Conservation (phyloP, 2,329 filamentous ascomycete genomes). For the Reticulascus tulasneorum region DNA sequence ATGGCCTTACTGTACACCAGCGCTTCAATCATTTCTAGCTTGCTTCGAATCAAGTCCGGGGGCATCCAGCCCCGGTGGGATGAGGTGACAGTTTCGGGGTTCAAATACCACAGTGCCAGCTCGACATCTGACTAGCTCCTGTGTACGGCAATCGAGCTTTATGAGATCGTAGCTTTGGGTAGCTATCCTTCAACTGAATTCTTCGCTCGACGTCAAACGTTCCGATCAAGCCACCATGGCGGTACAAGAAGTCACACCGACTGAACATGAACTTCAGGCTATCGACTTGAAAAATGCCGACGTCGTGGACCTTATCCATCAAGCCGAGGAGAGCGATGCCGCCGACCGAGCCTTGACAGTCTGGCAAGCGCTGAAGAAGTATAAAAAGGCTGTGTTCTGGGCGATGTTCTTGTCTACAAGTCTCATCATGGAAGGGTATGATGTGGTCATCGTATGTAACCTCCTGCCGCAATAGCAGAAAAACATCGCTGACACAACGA, state of each 20-base stretch:
- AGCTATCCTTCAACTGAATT: too few species aligned
- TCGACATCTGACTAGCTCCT: too few species aligned
- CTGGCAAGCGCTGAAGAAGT: conserved; percentile 19
- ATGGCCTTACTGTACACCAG: too few species aligned
- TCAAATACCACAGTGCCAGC: too few species aligned
- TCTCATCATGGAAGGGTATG: conserved; percentile 49
- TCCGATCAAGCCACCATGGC: neutral
- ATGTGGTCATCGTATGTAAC: conserved; percentile 39
- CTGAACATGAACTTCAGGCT: neutral
- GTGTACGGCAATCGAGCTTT: too few species aligned
- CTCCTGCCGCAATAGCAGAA: conserved; percentile 7
- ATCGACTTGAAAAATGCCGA: neutral
- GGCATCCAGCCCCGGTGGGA: too few species aligned
- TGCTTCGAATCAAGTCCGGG: too few species aligned
- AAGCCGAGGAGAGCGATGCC: conserved; percentile 1
- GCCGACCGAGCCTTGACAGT: conserved; percentile 19
- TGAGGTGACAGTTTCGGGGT: too few species aligned
- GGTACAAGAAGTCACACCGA: neutral
- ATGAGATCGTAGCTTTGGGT: too few species aligned
- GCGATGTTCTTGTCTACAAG: conserved; percentile 32
- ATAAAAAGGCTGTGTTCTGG: conserved; percentile 25
- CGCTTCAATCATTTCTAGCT: too few species aligned
- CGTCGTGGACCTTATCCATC: conserved; percentile 2
- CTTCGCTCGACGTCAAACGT: too few species aligned
- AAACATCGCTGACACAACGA: conserved; percentile 3